These are phyloP conservation scores for Trichothecium roseum DNA, from an alignment of 2,329 filamentous ascomycete genomes.

Conservation along the genomic window DNA sequence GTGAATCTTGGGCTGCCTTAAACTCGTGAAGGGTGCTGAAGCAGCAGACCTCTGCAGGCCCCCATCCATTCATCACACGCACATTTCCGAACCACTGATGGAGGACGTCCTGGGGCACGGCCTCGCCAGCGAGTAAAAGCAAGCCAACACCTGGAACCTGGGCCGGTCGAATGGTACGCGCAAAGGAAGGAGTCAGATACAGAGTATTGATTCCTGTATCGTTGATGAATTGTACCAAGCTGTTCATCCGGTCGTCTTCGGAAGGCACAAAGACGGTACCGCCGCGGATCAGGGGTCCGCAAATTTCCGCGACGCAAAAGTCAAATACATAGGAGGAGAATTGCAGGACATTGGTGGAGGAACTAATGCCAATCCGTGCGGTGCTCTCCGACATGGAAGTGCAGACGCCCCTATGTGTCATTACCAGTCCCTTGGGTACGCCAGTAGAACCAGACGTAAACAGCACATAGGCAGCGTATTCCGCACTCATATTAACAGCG, in stretches of 20 bases:
- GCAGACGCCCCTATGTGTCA: conserved; percentile 6
- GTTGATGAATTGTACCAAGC: conserved; percentile 2
- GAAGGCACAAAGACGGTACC: conserved; percentile 7
- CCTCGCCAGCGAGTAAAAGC: conserved; percentile 5
- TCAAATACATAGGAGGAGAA: conserved; percentile 9
- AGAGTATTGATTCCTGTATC: neutral
- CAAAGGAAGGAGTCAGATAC: conserved; percentile 1
- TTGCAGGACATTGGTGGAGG: conserved; percentile 3
- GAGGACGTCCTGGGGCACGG: conserved; percentile 3
- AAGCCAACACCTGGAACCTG: neutral
- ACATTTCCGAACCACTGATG: conserved; percentile 4
- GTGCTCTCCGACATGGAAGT: neutral
- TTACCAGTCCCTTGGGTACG: conserved; percentile 10
- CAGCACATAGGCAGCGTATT: conserved; percentile 6
- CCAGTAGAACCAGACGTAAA: conserved; percentile 12
- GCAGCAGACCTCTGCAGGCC: conserved; percentile 6
- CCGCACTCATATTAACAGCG: too few relatives aligned
- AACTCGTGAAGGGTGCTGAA: conserved; percentile 5
- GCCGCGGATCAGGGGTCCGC: conserved; percentile 3
- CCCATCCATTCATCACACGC: conserved; percentile 5
- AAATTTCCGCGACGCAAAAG: conserved; percentile 5
- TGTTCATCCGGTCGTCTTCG: conserved; percentile 7
- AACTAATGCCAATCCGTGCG: neutral
- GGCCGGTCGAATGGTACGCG: neutral
- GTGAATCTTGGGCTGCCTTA: neutral